Evolutionary conservation across 164 flowering plant genomes (phyloP), one percentile per base, ranked within the genome.

Genomic region (Magnolia sinica): DNA sequence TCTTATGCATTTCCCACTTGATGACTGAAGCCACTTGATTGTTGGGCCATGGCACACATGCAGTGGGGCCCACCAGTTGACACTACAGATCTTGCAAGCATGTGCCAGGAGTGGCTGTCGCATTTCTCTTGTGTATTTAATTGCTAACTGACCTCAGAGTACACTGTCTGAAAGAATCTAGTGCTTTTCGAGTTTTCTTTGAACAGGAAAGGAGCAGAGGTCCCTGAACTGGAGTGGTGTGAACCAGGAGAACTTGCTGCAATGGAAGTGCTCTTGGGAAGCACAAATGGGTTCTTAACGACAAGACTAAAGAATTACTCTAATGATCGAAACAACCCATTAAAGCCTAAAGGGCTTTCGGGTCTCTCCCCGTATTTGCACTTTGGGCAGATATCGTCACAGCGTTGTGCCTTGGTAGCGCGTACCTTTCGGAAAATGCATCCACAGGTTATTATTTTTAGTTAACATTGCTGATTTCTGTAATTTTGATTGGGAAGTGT

Each of bases 301-400:
- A 86, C 81, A 37, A 87, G 98, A 78, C 84, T 96, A 84, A 91
- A 86, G 76, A 85, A 72, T 75, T 96, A 96, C 81, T 71, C 89
- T 23, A 70, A 82, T 1, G 97, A 94, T 51, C 79, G 99, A 51
- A 96, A 96, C 77, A 89, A 91, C 82, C 99, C 99, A 4, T 59
- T 90, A 64, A 96, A 91, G 77, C 92, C 92, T 8, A 86, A 79
- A 81, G 94, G 86, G 1, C 94, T 96, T 9, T 96, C 98, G 51
- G 93, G 98, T 64, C 91, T 94, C 37, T 96, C 98, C 45, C 99
- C 99, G n/a, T 96, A 96, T 80, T 80, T 96, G 82, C 99, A 96
- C 84, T 94, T 96, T 85, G 99, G 99, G 71, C 92, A 92, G 82
- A 90, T 96, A 82, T 90, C 98, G 61, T 90, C 98, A 0, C 99